Base-by-base conservation (phyloP, 2,329 filamentous ascomycete species). In the Aspergillus sp. region DNA sequence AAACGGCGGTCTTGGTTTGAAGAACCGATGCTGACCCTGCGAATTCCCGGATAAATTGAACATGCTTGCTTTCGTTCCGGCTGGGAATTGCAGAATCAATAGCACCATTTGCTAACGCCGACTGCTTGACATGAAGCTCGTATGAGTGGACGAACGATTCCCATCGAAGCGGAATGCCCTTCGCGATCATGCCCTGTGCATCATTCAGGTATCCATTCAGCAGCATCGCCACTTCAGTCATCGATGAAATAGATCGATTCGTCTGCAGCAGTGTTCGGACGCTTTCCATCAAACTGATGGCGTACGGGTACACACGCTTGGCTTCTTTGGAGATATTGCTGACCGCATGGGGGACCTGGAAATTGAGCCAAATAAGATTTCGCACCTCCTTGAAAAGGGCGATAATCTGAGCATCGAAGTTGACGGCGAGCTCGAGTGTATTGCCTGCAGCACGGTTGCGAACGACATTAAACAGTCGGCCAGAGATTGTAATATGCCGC, bases 121-220 rank as follows among this genome's bases (percentile, higher is more conserved):
- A 64, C 49, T 74, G 75, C 43, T 78, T 82, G 42, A 88, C 76
- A 46, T 88, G 88, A 19, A 95, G 71, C 56, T 98, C 91, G 57
- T 95, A 95, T 2, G 86, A 88, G 57, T 95, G 89, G 33, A 98
- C 85, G 49, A 99, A 96, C 0, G 91, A 94, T 53, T 98, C 91
- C 91, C 91, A 99, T 49, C 86, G 80, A 16, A 98, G 65, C 1
- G 86, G 86, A 17, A 96, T 74, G 37, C 93, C 91, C 60, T 93
- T 95, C 13, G 72, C 71, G 39, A 98, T 79, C 40, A 94, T 72
- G 26, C 68, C 67, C 51, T 94, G 88, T 1, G 91, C 85, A 40
- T 95, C 86, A 44, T 93, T 94, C 45, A 86, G 78, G 53, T 96
- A 93, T 15, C 89, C 86, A 52, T 84, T 86, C 15, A 98, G 71